Conservation (phyloP, 2,329 filamentous ascomycete species). For the Arachnomyces sp. region DNA sequence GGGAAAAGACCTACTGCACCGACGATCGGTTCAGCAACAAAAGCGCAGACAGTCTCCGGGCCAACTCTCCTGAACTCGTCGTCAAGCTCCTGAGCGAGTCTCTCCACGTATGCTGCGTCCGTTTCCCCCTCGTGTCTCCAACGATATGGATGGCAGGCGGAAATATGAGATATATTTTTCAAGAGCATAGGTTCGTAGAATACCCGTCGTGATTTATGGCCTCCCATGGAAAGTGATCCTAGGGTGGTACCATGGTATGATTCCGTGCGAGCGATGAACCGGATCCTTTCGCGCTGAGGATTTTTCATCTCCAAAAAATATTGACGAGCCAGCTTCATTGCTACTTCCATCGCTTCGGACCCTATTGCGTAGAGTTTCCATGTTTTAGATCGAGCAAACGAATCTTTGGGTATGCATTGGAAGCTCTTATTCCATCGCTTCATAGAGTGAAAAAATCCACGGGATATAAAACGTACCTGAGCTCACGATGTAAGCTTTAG, state of each 20-base stretch:
- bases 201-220: conserved; percentile 52
- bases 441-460: neutral
- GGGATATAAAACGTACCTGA: conserved; percentile 40
- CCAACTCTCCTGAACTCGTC: conserved; percentile 58
- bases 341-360: conserved; percentile 62
- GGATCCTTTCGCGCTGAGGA: conserved; percentile 46
- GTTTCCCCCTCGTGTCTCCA: conserved; percentile 46
- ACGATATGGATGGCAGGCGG: conserved; percentile 61
- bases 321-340: conserved; percentile 60
- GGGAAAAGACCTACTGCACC: conserved; percentile 51
- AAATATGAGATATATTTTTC: conserved; percentile 52
- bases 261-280: conserved; percentile 57
- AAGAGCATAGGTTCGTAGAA: conserved; percentile 56
- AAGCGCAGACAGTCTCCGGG: conserved; percentile 60
- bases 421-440: neutral
- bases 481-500: conserved; percentile 49
- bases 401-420: neutral
- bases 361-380: conserved; percentile 32
- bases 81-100: conserved; percentile 59
- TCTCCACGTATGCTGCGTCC: conserved; percentile 51
- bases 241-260: conserved; percentile 67
- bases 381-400: no score
- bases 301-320: conserved; percentile 53
- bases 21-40: conserved; percentile 66
- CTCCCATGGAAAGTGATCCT: conserved; percentile 58